A percentile compares a stretch with the other conserved stretches of the same genome.
Conservation (phyloP, 1,284 basidiomycete species). For the Boletus smithii region DNA sequence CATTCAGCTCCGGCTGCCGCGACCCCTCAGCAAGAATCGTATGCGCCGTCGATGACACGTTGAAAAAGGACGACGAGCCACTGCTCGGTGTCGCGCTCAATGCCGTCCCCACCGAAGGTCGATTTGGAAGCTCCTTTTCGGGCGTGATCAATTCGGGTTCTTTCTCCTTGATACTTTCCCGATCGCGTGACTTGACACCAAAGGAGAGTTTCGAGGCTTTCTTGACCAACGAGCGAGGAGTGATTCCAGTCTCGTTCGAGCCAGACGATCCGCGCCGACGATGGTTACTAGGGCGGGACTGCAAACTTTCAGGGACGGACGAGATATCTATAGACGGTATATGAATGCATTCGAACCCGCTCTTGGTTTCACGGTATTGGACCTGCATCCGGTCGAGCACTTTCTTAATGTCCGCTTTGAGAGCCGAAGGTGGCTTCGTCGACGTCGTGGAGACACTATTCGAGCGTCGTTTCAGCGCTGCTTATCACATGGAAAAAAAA, state of each 20-base stretch:
- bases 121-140: slow-evolving; percentile 44
- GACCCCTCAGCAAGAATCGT: slow-evolving; percentile 41
- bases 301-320: slow-evolving; percentile 50
- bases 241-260: slow-evolving; percentile 49
- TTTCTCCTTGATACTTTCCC: slow-evolving; percentile 38
- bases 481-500: slow-evolving; percentile 1
- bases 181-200: slow-evolving; percentile 41
- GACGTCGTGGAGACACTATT: slow-evolving; percentile 89
- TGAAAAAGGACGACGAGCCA: slow-evolving; percentile 78
- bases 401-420: slow-evolving; percentile 81
- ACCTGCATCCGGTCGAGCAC: slow-evolving; percentile 94
- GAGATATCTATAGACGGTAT: slow-evolving; percentile 88
- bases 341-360: slow-evolving; percentile 96
- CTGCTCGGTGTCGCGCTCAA: slow-evolving; percentile 63
- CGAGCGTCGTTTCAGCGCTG: slow-evolving; percentile 4
- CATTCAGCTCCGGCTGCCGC: slow-evolving; percentile 28
- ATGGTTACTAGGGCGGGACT: slow-evolving; percentile 37
- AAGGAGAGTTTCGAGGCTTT: slow-evolving; percentile 78
- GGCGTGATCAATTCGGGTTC: slow-evolving; percentile 39
- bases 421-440: slow-evolving; percentile 78
- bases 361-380: slow-evolving; percentile 86
- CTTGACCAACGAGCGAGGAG: slow-evolving; percentile 57
- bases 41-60: slow-evolving; percentile 56
- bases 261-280: slow-evolving; percentile 49
- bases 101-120: slow-evolving; percentile 53